Percentiles rank a stretch among this genome's conserved stretches.
Conservation (phyloP, 805 yeast species). For the Cyberlindnera petersonii region DNA sequence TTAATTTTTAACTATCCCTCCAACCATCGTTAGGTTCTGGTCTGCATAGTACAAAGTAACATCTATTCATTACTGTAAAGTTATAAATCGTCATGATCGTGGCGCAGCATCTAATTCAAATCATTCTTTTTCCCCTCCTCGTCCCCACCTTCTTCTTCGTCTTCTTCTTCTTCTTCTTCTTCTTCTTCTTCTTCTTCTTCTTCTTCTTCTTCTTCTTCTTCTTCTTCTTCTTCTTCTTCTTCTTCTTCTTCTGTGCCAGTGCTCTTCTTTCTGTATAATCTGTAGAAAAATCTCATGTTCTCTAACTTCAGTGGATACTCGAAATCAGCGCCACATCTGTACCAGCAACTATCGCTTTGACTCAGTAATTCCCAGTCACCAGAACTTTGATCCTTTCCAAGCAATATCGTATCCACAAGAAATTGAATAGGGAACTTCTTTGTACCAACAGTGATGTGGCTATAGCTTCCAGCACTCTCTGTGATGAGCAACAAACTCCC, state of each 20-base stretch:
- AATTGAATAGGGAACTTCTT: constrained; percentile 82
- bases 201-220: background rate
- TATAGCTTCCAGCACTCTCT: constrained; percentile 89
- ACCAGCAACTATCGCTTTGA: constrained; percentile 79
- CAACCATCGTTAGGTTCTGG: no score
- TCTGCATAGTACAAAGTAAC: no score
- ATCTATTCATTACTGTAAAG: no score
- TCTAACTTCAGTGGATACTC: constrained; percentile 69
- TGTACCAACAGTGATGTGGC: constrained; percentile 71
- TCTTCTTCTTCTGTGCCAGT: background rate
- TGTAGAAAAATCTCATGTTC: constrained; percentile 82
- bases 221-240: background rate
- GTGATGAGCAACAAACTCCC: constrained; percentile 66
- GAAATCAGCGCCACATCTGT: constrained; percentile 50
- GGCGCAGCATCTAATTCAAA: background rate
- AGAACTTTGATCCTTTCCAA: constrained; percentile 42
- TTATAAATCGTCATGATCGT: no score
- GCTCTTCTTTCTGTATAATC: constrained; percentile 56
- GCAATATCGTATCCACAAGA: constrained; percentile 66
- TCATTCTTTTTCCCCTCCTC: background rate
- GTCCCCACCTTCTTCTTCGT: background rate
- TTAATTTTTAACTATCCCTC: no score
- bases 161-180: background rate
- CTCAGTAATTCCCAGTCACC: constrained; percentile 67
- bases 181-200: background rate